These are phyloP conservation scores for Lepiota brunneoincarnata DNA, from an alignment of 768 basidiomycete species.

Conservation along the genomic window DNA sequence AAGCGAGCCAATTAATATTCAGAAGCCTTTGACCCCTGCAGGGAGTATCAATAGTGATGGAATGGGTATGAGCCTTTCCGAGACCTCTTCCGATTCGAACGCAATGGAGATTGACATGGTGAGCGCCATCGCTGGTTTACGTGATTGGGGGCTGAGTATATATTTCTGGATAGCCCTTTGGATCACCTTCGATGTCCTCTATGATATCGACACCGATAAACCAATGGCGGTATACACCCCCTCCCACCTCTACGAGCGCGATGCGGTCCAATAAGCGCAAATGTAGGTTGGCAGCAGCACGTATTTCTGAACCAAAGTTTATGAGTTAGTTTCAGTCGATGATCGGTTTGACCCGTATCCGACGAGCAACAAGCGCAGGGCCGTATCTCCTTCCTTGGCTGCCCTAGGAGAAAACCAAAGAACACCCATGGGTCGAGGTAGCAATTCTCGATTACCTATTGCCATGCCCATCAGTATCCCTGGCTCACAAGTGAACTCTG, in stretches of 20 bases:
- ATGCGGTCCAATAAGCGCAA: conserved; percentile 82
- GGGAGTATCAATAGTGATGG: conserved; percentile 73
- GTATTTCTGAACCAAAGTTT: background rate
- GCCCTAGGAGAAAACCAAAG: conserved; percentile 55
- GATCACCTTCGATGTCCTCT: conserved; percentile 62
- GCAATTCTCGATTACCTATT: conserved; percentile 52
- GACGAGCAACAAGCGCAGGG: conserved; percentile 72
- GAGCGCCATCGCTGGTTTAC: conserved; percentile 24
- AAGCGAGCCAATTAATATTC: conserved; percentile 58
- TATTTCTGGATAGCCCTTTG: conserved; percentile 39
- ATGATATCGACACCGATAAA: conserved; percentile 42
- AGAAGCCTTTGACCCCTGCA: conserved; percentile 55
- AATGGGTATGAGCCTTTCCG: conserved; percentile 50
- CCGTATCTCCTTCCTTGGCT: conserved; percentile 77
- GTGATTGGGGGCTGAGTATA: conserved; percentile 12
- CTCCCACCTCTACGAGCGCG: conserved; percentile 66
- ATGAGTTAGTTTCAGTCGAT: conserved; percentile 48
- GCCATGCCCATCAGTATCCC: conserved; percentile 66
- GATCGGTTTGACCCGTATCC: conserved; percentile 87
- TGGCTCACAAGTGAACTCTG: conserved; percentile 55
- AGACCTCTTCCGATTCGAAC: conserved; percentile 47
- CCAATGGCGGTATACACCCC: conserved; percentile 82
- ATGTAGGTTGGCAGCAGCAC: conserved; percentile 39
- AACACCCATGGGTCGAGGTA: conserved; percentile 50
- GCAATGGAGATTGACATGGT: conserved; percentile 79